Percentiles rank a stretch among this genome's conserved stretches.
These are phyloP conservation scores for Cercospora sp. DNA, from an alignment of 2,329 filamentous ascomycete genomes.

Conservation along the genomic window DNA sequence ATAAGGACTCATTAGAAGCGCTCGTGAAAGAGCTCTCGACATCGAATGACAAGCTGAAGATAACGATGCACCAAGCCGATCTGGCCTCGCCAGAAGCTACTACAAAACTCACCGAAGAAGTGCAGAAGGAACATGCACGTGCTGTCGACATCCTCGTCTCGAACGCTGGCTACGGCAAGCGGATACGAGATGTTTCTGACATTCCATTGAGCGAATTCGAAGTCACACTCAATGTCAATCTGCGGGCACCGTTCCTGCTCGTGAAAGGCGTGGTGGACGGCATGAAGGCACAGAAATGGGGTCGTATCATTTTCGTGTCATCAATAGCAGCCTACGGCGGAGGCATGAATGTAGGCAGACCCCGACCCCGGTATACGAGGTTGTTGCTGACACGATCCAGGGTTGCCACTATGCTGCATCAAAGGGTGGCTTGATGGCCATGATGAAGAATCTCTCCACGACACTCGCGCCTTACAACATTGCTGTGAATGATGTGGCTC, in stretches of 20 bases:
- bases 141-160: slow-evolving; percentile 64
- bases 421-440: slow-evolving; percentile 52
- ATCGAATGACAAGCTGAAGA: slow-evolving; percentile 37
- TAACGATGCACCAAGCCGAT: slow-evolving; percentile 60
- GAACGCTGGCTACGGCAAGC: slow-evolving; percentile 66
- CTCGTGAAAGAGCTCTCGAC: slow-evolving; percentile 40
- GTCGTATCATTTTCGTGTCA: slow-evolving; percentile 64
- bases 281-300: slow-evolving; percentile 63
- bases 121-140: slow-evolving; percentile 54
- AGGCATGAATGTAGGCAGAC: slow-evolving; percentile 66
- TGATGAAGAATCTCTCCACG: slow-evolving; percentile 65
- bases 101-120: slow-evolving; percentile 55
- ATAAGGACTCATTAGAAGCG: slow-evolving; percentile 47
- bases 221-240: slow-evolving; percentile 61
- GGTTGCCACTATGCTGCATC: slow-evolving; percentile 34
- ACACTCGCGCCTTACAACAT: slow-evolving; percentile 62
- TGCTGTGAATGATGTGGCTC: slow-evolving; percentile 67
- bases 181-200: slow-evolving; percentile 54
- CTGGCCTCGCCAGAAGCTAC: slow-evolving; percentile 56
- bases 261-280: slow-evolving; percentile 60
- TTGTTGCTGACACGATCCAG: slow-evolving; percentile 12
- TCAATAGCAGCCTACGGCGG: slow-evolving; percentile 64
- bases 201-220: slow-evolving; percentile 66
- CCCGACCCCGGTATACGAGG: too few relatives aligned
- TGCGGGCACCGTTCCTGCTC: slow-evolving; percentile 63